These are phyloP conservation scores for Penicillium egyptiacum DNA, from an alignment of 495 filamentous ascomycete genomes.

Conservation along the genomic window DNA sequence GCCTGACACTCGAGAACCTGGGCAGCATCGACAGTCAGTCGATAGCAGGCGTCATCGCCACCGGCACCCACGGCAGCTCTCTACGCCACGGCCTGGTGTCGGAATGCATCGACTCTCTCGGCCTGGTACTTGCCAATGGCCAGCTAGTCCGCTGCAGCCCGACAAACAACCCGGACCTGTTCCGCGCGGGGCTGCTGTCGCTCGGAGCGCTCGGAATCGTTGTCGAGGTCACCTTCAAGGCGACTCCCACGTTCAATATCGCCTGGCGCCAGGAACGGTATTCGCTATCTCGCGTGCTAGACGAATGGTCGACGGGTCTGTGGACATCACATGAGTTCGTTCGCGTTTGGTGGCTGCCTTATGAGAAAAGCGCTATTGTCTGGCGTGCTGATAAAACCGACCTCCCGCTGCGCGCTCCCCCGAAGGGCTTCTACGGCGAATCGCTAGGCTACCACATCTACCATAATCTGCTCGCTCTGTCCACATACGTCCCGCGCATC, in stretches of 20 bases:
- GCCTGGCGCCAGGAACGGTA: constrained; percentile 82
- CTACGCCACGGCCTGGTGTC: constrained; percentile 80
- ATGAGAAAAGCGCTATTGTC: constrained; percentile 78
- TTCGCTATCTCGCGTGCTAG: constrained; percentile 62
- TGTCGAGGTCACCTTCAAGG: constrained; percentile 80
- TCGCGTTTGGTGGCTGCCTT: constrained; percentile 96
- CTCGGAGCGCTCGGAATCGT: constrained; percentile 90
- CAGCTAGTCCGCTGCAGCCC: constrained; percentile 70
- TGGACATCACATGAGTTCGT: constrained; percentile 89
- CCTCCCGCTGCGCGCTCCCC: constrained; percentile 47
- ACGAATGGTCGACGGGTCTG: constrained; percentile 68
- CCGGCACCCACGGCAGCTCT: constrained; percentile 89
- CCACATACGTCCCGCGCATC: constrained; percentile 74
- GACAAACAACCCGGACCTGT: constrained; percentile 70
- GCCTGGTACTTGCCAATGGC: constrained; percentile 82
- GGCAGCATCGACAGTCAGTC: constrained; percentile 95
- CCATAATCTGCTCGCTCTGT: constrained; percentile 78
- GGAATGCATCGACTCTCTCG: constrained; percentile 67
- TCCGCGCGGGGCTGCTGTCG: constrained; percentile 82
- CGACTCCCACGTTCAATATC: constrained; percentile 73
- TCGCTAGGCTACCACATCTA: constrained; percentile 82
- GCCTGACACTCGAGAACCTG: constrained; percentile 80
- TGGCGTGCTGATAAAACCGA: constrained; percentile 81
- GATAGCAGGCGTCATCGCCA: constrained; percentile 88
- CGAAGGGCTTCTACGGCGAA: constrained; percentile 73